Evolutionary conservation across 2,329 filamentous ascomycete genomes (phyloP).

Genomic region (Moelleriella libera): DNA sequence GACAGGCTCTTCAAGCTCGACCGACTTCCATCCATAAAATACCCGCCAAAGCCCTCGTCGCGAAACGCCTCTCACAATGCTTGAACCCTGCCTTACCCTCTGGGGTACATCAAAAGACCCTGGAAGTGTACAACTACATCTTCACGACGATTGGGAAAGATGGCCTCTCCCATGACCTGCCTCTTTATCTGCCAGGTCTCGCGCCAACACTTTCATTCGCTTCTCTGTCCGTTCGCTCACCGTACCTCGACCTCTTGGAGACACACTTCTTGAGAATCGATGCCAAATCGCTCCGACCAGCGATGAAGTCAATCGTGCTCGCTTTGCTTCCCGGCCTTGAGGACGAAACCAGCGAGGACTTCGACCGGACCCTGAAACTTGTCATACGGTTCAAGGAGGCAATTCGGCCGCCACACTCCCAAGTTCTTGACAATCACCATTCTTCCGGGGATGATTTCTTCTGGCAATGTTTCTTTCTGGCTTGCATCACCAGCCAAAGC

Average conservation of each 20-base stretch:
- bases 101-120: conserved; percentile 90
- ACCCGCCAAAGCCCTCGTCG: conserved; percentile 69
- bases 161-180: conserved; percentile 66
- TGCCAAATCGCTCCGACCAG: conserved; percentile 60
- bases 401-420: conserved; percentile 40
- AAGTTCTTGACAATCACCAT: conserved; percentile 35
- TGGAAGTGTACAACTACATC: conserved; percentile 85
- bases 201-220: conserved; percentile 86
- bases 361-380: conserved; percentile 71
- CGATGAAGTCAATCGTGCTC: conserved; percentile 79
- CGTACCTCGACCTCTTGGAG: conserved; percentile 76
- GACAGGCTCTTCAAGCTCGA: conserved; percentile 74
- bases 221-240: conserved; percentile 75
- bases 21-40: conserved; percentile 58
- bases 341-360: conserved; percentile 94
- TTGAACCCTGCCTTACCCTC: conserved; percentile 86
- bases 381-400: conserved; percentile 63
- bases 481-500: conserved; percentile 78
- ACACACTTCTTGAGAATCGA: conserved; percentile 63
- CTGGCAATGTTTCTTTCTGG: conserved; percentile 95
- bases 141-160: conserved; percentile 77
- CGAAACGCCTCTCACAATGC: conserved; percentile 88
- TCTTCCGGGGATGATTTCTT: conserved; percentile 71
- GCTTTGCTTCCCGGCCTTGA: conserved; percentile 84
- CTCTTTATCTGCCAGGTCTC: conserved; percentile 79